These are phyloP conservation scores for Emmonsia crescens DNA, from an alignment of 2,329 filamentous ascomycete species.

Conservation along the genomic window DNA sequence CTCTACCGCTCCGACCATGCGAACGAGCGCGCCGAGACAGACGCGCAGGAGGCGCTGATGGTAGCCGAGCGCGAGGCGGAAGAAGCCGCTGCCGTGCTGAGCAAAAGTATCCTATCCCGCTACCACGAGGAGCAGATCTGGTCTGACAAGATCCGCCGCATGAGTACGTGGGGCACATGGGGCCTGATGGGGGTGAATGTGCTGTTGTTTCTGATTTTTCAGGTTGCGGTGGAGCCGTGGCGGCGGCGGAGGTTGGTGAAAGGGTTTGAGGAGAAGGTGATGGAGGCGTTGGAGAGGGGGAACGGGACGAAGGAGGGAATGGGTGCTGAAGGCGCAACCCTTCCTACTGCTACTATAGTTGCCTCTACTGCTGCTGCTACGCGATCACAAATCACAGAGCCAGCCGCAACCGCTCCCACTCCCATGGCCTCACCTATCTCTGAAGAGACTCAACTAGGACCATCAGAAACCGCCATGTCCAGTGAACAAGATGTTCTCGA, in stretches of 20 bases:
- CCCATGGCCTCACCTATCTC: background rate
- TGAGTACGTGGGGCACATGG: slow-evolving; percentile 98
- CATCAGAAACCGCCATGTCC: background rate
- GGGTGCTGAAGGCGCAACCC: slow-evolving; percentile 17
- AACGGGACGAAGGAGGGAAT: slow-evolving; percentile 16
- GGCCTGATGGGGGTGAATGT: slow-evolving; percentile 97
- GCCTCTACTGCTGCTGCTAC: background rate
- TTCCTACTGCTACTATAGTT: slow-evolving; percentile 3
- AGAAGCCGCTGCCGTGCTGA: slow-evolving; percentile 62
- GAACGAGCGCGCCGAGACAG: slow-evolving; percentile 73
- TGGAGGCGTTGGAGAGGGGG: slow-evolving; percentile 59
- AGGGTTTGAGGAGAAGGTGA: slow-evolving; percentile 70
- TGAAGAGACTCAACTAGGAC: background rate
- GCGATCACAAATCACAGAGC: slow-evolving; percentile 2
- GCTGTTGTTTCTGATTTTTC: slow-evolving; percentile 70
- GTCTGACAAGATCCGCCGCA: slow-evolving; percentile 92
- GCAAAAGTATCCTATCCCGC: slow-evolving; percentile 71
- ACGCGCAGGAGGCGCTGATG: slow-evolving; percentile 60
- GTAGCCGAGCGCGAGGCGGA: slow-evolving; percentile 71
- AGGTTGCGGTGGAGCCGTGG: slow-evolving; percentile 91
- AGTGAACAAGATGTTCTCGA: background rate
- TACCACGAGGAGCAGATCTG: slow-evolving; percentile 99
- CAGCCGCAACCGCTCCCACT: background rate
- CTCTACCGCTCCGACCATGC: slow-evolving; percentile 88
- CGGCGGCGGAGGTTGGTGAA: slow-evolving; percentile 67